Evolutionary conservation across 805 yeast genomes (phyloP).

Genomic region (Priceomyces haplophilus): DNA sequence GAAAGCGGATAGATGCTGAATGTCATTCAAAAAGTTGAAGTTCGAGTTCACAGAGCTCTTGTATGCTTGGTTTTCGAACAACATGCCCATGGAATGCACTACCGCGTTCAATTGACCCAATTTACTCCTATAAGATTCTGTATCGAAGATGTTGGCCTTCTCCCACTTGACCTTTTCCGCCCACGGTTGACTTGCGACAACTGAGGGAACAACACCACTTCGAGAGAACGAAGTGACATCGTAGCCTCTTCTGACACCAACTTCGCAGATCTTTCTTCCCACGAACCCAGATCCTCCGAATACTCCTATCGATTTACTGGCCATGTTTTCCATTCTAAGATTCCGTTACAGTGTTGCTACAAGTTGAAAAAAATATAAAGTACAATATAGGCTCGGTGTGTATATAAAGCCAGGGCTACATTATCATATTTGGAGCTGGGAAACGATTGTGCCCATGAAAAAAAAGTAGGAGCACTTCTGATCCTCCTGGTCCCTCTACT

Average conservation of each 20-base stretch:
- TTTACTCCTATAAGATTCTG: conserved; percentile 50
- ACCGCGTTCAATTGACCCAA: conserved; percentile 57
- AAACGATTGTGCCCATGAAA: no score
- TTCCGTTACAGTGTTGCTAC: background rate
- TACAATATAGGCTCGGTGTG: background rate
- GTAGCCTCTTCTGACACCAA: conserved; percentile 60
- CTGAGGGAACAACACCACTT: conserved; percentile 48
- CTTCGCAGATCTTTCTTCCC: conserved; percentile 65
- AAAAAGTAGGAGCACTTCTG: no score
- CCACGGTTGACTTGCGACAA: conserved; percentile 45
- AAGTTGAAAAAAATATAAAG: background rate
- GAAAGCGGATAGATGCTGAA: conserved; percentile 25
- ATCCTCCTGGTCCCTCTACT: no score
- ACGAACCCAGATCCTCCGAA: conserved; percentile 89
- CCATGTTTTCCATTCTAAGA: background rate
- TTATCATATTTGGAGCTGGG: no score
- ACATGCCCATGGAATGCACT: conserved; percentile 79
- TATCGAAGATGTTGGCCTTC: conserved; percentile 64
- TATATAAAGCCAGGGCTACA: no score
- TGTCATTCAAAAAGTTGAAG: conserved; percentile 32
- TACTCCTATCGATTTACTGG: conserved; percentile 46
- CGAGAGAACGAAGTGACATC: conserved; percentile 68
- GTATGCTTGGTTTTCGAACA: conserved; percentile 67
- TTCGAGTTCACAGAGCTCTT: conserved; percentile 50
- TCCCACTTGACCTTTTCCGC: conserved; percentile 60